Base-by-base conservation (phyloP, 129 eudicot species). In the Rutidosis leptorrhynchoides region DNA sequence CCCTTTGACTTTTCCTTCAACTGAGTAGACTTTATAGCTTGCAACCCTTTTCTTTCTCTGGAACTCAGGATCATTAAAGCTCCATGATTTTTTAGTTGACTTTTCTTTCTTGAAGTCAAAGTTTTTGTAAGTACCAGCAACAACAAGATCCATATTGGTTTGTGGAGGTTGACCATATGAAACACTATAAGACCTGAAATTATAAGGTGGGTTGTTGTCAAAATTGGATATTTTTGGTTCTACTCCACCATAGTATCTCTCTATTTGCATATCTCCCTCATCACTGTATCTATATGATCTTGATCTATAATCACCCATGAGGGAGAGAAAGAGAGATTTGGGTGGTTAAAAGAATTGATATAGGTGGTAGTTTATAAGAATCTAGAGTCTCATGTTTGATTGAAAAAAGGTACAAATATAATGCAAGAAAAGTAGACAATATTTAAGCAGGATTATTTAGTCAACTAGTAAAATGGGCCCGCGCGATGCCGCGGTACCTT, bases 41-140 rank as follows among this genome's bases (percentile, higher is more conserved):
- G 95, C 95, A 40, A 90, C 88, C 78, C 97, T 86, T 71, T 82
- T 90, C 80, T 82, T 90, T 79, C 97, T 90, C 76, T 82, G 89
- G 62, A 90, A 62, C 33, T 90, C 95, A 10, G 97, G 91, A 69
- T 86, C 97, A 64, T 15, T 70, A 7, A 84, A 76, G 64, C 80
- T 80, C 61, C 79, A 78, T 95, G 89, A 90, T 22, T 16, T 74
- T 20, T 83, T 63, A 67, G 67, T 83, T 14, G 96, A 70, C 62
- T 79, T 58, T 48, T 68, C 79, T 62, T 79, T 87, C 82, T 84
- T 81, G 48, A 77, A 78, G 79, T 81, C 80, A 46, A 40, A 33
- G 2, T 80, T 74, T 70, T 43, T 82, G 6, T 26, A 17, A 57
- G 65, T 45, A 60, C 64, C 51, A 59, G 58, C 70, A 75, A 59